A percentile compares a stretch with the other conserved stretches of the same genome.
phyloP scores from a whole-genome alignment of 2,329 filamentous ascomycete species.

The Ceratocystis huliohia region DNA sequence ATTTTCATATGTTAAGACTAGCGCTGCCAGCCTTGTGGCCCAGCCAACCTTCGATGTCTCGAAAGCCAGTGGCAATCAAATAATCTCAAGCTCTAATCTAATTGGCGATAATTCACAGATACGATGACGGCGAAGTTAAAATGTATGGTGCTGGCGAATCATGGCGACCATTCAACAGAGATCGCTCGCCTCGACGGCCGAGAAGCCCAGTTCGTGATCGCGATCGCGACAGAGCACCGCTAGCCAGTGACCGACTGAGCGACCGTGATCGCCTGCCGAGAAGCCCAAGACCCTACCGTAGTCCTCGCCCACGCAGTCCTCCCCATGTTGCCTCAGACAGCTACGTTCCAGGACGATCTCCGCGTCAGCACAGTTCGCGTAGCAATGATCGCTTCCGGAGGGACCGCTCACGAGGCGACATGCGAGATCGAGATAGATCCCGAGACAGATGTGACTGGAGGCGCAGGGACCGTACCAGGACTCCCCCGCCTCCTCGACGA shows the following conservation, averaged over 20 bases:
- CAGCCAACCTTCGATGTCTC: too few species aligned
- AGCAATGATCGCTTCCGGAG: constrained; percentile 33
- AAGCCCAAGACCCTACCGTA: constrained; percentile 26
- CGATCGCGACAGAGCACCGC: background rate
- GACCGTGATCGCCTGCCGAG: constrained; percentile 29
- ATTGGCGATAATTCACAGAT: constrained; percentile 30
- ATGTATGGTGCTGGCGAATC: constrained; percentile 50
- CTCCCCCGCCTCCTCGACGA: constrained; percentile 27
- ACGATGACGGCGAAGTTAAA: constrained; percentile 49
- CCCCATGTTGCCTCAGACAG: constrained; percentile 33
- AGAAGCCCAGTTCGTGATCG: constrained; percentile 25
- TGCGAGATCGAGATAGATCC: constrained; percentile 27
- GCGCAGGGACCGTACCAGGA: constrained; percentile 25
- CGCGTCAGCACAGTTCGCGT: constrained; percentile 31
- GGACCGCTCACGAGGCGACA: constrained; percentile 34
- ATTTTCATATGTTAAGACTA: background rate
- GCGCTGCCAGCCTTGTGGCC: background rate
- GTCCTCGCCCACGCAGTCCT: constrained; percentile 30
- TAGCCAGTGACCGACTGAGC: constrained; percentile 5
- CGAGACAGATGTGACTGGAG: constrained; percentile 23
- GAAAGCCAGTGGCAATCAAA: background rate
- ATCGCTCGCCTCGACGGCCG: constrained; percentile 30
- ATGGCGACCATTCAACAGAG: constrained; percentile 44
- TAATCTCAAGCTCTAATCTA: background rate
- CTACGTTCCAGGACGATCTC: constrained; percentile 36